Percentiles rank a stretch among this genome's conserved stretches.
Evolutionary conservation across 805 yeast genomes (phyloP).

Genomic region (Tetrapisispora taiwanensis): DNA sequence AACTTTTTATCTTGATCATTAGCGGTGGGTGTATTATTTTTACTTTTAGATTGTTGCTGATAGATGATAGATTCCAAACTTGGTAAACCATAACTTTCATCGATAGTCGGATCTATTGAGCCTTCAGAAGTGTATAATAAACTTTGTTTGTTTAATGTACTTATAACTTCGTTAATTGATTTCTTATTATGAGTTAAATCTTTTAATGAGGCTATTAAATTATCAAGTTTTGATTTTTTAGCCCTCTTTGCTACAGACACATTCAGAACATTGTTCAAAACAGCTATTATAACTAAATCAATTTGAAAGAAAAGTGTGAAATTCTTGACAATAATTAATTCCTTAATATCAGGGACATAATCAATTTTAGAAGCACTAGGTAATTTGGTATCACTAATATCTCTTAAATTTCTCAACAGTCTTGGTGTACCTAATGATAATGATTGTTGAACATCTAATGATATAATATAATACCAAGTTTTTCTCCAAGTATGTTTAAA

Average conservation of each 20-base stretch:
- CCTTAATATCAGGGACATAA: slow-evolving; percentile 32
- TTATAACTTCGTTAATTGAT: slow-evolving; percentile 21
- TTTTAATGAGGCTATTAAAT: slow-evolving; percentile 27
- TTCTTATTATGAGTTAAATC: slow-evolving; percentile 28
- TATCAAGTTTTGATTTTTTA: slow-evolving; percentile 32
- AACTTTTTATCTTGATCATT: slow-evolving; percentile 24
- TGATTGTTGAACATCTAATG: slow-evolving; percentile 35
- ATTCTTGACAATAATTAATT: slow-evolving; percentile 39
- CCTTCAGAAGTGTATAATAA: slow-evolving; percentile 25
- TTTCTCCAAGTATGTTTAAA: slow-evolving; percentile 46
- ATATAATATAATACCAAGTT: slow-evolving; percentile 42
- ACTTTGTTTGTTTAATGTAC: slow-evolving; percentile 22
- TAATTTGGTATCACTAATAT: slow-evolving; percentile 35
- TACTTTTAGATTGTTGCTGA: neutral
- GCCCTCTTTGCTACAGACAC: slow-evolving; percentile 33
- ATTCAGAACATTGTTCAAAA: slow-evolving; percentile 26
- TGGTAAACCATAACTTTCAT: slow-evolving; percentile 27
- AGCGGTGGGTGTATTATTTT: neutral
- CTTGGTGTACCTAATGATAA: slow-evolving; percentile 35
- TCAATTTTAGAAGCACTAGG: slow-evolving; percentile 33
- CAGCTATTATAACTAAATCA: slow-evolving; percentile 33
- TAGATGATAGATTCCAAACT: slow-evolving; percentile 22
- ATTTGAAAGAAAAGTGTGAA: slow-evolving; percentile 38
- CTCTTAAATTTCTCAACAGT: slow-evolving; percentile 29
- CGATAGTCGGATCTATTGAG: slow-evolving; percentile 19